Conservation (phyloP, 2,329 filamentous ascomycete species). For the Aureobasidium sp. region DNA sequence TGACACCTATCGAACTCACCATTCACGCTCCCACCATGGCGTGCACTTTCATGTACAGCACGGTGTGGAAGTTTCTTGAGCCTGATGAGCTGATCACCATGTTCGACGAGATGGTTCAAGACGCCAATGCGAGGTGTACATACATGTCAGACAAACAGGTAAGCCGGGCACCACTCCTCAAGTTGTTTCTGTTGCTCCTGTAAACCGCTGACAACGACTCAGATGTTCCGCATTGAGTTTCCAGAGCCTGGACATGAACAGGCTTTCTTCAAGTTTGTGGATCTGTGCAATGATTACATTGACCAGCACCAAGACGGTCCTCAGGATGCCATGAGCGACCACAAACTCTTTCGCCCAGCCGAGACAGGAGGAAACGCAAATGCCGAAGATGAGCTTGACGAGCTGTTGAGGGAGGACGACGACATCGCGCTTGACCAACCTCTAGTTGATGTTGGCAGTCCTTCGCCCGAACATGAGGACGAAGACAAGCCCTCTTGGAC, state of each 20-base stretch:
- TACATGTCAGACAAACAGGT: constrained; percentile 2
- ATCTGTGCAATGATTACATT: background rate
- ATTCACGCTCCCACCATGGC: constrained; percentile 18
- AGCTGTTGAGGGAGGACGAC: background rate
- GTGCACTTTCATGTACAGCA: constrained; percentile 24
- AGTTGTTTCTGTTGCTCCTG: background rate
- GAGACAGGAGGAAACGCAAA: background rate
- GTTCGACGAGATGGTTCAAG: constrained; percentile 20
- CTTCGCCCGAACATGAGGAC: background rate
- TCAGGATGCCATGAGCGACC: background rate
- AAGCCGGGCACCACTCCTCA: background rate
- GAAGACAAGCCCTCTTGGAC: constrained; percentile 7
- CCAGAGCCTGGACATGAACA: background rate
- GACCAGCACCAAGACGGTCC: background rate
- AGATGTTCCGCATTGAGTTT: constrained; percentile 9
- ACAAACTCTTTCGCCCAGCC: background rate
- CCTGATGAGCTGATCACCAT: constrained; percentile 18
- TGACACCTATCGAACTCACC: background rate
- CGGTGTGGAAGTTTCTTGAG: constrained; percentile 23
- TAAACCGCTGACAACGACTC: background rate
- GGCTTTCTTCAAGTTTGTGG: background rate
- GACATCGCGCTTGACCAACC: background rate
- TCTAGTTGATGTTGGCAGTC: background rate
- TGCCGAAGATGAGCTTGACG: background rate
- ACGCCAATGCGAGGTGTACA: constrained; percentile 11